Conservation (phyloP, 2,329 filamentous ascomycete species). For the Penicillium sclerotiorum region DNA sequence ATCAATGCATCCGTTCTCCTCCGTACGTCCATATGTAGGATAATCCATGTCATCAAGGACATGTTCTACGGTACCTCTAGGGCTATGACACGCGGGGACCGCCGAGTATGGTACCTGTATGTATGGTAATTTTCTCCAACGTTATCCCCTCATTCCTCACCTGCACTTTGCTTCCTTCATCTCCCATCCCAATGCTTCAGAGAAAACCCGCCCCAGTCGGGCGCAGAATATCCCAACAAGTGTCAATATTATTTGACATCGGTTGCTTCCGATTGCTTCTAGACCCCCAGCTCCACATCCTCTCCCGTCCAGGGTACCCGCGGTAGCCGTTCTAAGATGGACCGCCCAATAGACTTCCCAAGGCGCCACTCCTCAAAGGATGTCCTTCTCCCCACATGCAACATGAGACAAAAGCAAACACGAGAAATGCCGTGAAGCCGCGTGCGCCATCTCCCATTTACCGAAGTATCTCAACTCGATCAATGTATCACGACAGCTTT, state of each 20-base stretch:
- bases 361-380: constrained; percentile 8
- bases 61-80: too few relatives aligned
- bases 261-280: constrained; percentile 1
- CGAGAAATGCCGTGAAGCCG: too few relatives aligned
- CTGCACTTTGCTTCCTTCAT: constrained; percentile 3
- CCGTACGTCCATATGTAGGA: too few relatives aligned
- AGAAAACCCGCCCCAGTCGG: neutral
- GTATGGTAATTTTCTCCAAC: constrained; percentile 15
- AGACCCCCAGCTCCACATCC: constrained; percentile 9
- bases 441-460: too few relatives aligned
- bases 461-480: too few relatives aligned
- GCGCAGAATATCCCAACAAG: neutral
- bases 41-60: too few relatives aligned
- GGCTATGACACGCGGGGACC: too few relatives aligned
- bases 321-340: constrained; percentile 3
- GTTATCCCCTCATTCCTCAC: constrained; percentile 1
- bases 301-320: constrained; percentile 1
- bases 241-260: neutral
- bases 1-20: too few relatives aligned
- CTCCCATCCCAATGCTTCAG: neutral
- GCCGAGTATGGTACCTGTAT: too few relatives aligned
- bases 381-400: constrained; percentile 10
- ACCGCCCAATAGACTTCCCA: constrained; percentile 8
- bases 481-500: too few relatives aligned
- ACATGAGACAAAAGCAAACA: constrained; percentile 2